Conservation (phyloP, 75 land plant genomes). For the Pseudotsuga menziesii region DNA sequence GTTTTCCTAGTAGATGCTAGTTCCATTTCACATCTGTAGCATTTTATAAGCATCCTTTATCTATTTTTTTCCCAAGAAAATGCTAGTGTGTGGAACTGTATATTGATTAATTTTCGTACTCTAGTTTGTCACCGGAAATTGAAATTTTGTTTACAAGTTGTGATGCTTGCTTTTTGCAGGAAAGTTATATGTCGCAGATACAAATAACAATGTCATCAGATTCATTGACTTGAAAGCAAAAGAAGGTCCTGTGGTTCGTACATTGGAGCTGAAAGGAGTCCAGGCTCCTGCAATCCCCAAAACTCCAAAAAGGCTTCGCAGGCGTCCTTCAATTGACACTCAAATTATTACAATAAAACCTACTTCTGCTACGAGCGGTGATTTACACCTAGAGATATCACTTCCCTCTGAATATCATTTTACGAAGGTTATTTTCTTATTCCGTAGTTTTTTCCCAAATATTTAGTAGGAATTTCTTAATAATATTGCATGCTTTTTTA, state of each 20-base stretch:
- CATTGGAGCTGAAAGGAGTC: slow-evolving; percentile 90
- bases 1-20: too few species aligned
- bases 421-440: slow-evolving; percentile 58
- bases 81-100: too few species aligned
- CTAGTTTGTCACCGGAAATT: neutral
- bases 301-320: slow-evolving; percentile 60
- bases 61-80: too few species aligned
- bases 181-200: slow-evolving; percentile 78
- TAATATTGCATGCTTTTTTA: neutral
- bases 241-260: slow-evolving; percentile 37
- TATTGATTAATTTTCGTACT: too few species aligned
- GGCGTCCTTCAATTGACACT: slow-evolving; percentile 57
- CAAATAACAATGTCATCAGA: slow-evolving; percentile 90
- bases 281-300: slow-evolving; percentile 58
- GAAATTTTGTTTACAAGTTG: slow-evolving; percentile 3
- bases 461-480: neutral
- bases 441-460: neutral
- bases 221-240: slow-evolving; percentile 44
- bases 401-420: slow-evolving; percentile 88
- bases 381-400: slow-evolving; percentile 53
- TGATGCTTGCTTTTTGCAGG: slow-evolving; percentile 43
- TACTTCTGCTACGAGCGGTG: slow-evolving; percentile 51
- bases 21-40: too few species aligned
- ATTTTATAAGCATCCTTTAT: too few species aligned
- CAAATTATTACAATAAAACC: slow-evolving; percentile 49